phyloP scores from a whole-genome alignment of 768 basidiomycete genomes.

The Leccinum disarticulatum region DNA sequence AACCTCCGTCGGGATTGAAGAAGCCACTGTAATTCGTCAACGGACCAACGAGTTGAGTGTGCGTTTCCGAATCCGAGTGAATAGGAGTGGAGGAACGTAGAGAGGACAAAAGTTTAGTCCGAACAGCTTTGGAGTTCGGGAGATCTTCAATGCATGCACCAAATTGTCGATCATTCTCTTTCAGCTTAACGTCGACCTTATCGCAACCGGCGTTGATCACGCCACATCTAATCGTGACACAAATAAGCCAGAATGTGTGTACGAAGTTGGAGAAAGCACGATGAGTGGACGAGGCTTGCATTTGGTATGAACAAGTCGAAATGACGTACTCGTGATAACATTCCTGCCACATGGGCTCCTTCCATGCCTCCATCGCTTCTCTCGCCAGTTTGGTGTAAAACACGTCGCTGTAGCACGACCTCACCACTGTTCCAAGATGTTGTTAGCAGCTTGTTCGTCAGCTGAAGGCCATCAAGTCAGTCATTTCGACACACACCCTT shows the following conservation, averaged over 20 bases:
- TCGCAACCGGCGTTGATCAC: slow-evolving; percentile 25
- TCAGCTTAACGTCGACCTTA: slow-evolving; percentile 53
- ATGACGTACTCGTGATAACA: slow-evolving; percentile 77
- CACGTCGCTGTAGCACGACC: slow-evolving; percentile 67
- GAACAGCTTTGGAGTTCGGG: slow-evolving; percentile 14
- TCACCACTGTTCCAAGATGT: slow-evolving; percentile 52
- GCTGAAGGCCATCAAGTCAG: too few species aligned
- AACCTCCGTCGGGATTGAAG: slow-evolving; percentile 76
- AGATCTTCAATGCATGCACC: slow-evolving; percentile 49
- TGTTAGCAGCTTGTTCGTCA: neutral
- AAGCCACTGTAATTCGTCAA: slow-evolving; percentile 48
- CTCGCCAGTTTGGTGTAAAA: slow-evolving; percentile 72
- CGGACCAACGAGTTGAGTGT: slow-evolving; percentile 14
- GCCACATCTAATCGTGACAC: slow-evolving; percentile 19
- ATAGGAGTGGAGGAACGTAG: neutral
- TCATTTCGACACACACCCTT: slow-evolving; percentile 24
- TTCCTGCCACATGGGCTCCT: slow-evolving; percentile 63
- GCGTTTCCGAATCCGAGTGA: neutral
- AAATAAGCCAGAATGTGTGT: neutral
- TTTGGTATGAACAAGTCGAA: neutral
- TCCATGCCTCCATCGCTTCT: slow-evolving; percentile 80
- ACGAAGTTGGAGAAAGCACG: neutral
- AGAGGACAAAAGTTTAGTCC: slow-evolving; percentile 18
- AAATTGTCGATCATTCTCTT: slow-evolving; percentile 58
- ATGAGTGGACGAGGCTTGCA: neutral